phyloP scores from a whole-genome alignment of 2,329 filamentous ascomycete genomes.

The Scedosporium boydii region DNA sequence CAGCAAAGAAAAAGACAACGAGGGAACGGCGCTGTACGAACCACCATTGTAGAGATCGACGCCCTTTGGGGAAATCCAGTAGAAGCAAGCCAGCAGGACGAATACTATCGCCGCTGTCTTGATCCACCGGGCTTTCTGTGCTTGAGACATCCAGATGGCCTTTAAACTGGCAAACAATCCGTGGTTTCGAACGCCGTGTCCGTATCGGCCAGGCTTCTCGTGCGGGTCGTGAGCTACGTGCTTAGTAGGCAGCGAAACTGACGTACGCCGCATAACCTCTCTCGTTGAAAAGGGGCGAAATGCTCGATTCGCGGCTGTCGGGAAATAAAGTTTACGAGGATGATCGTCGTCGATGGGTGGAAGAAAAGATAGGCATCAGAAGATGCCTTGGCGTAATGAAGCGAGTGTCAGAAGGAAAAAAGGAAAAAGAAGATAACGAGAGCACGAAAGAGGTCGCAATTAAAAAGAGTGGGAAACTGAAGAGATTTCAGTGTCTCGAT shows the following conservation, averaged over 20 bases:
- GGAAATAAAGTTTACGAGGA: background rate
- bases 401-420: background rate
- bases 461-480: background rate
- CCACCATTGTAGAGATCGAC: constrained; percentile 43
- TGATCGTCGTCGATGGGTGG: background rate
- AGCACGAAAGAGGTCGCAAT: background rate
- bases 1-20: background rate
- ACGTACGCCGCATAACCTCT: constrained; percentile 51
- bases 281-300: background rate
- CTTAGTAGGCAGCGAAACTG: constrained; percentile 54
- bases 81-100: constrained; percentile 51
- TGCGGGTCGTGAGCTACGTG: constrained; percentile 50
- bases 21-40: constrained; percentile 11
- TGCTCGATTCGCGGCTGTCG: background rate
- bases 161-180: constrained; percentile 45
- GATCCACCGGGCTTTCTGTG: constrained; percentile 55
- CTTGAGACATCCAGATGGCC: constrained; percentile 51
- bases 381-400: background rate
- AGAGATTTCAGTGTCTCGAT: background rate
- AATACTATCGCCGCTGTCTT: constrained; percentile 56
- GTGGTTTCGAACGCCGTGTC: constrained; percentile 29
- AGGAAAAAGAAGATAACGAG: background rate
- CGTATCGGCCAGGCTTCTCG: constrained; percentile 57
- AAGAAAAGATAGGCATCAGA: background rate
- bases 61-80: constrained; percentile 52